Conservation (phyloP, 2,329 filamentous ascomycete species). For the Diaporthe amygdali region DNA sequence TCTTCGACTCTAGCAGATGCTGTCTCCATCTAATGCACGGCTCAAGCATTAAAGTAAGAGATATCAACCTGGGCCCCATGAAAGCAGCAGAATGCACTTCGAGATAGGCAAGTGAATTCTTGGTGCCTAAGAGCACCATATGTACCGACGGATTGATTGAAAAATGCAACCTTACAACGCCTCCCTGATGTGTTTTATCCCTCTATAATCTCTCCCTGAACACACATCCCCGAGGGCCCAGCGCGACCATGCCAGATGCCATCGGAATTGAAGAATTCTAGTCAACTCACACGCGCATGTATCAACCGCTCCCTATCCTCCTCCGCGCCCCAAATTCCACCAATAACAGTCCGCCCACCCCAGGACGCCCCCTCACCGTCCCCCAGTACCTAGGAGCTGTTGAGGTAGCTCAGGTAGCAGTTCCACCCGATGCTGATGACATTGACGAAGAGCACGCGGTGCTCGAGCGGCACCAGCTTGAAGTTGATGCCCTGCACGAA, state of each 20-base stretch:
- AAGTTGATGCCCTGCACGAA: conserved; percentile 87
- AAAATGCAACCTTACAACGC: conserved; percentile 8
- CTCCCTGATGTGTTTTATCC: conserved; percentile 7
- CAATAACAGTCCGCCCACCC: not conserved
- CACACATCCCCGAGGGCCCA: not conserved
- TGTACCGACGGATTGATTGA: conserved; percentile 19
- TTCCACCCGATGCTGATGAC: conserved; percentile 74
- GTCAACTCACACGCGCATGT: not conserved
- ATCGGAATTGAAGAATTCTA: not conserved
- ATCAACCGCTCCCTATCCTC: not conserved
- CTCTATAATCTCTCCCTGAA: not conserved
- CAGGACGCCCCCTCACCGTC: not conserved
- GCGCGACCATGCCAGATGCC: not conserved
- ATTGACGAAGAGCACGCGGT: conserved; percentile 87
- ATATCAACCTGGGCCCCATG: not conserved
- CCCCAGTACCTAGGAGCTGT: conserved; percentile 45
- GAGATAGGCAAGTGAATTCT: not conserved
- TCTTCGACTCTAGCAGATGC: no score
- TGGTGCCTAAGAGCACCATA: not conserved
- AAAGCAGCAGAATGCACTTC: no score
- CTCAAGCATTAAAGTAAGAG: not conserved
- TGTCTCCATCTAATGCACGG: not conserved
- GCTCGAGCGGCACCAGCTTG: conserved; percentile 81
- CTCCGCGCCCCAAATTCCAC: not conserved
- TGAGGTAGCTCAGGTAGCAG: conserved; percentile 67